Percentiles rank a stretch among this genome's conserved stretches.
Conservation (phyloP, 441 rosid genomes). For the Pelargonium myrrhifolium region DNA sequence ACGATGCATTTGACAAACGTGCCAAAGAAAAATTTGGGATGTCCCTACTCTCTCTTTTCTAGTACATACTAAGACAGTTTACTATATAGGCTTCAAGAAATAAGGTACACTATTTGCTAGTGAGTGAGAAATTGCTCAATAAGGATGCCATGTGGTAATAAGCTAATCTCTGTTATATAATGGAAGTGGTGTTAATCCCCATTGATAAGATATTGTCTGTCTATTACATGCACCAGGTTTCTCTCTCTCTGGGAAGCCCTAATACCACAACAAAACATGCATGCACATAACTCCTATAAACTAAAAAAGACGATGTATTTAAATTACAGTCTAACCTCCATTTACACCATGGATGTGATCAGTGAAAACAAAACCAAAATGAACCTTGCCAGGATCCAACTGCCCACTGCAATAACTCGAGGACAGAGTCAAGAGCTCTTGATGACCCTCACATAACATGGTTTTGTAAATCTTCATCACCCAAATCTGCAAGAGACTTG, state of each 20-base stretch:
- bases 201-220: background rate
- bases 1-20: conserved; percentile 40
- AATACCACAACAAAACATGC: too few relatives aligned
- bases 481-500: conserved; percentile 66
- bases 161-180: conserved; percentile 12
- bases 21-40: conserved; percentile 44
- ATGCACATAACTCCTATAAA: too few relatives aligned
- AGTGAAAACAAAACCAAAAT: conserved; percentile 14
- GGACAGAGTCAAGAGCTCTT: conserved; percentile 31
- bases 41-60: conserved; percentile 40
- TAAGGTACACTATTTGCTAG: conserved; percentile 14
- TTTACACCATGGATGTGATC: too few relatives aligned
- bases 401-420: conserved; percentile 45
- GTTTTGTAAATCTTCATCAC: conserved; percentile 73
- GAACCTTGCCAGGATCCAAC: conserved; percentile 76
- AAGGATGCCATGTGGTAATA: conserved; percentile 16
- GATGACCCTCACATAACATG: conserved; percentile 69
- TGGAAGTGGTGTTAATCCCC: conserved; percentile 11
- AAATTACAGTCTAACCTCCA: too few relatives aligned
- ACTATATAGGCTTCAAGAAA: conserved; percentile 6
- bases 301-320: too few relatives aligned
- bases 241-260: too few relatives aligned
- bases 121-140: conserved; percentile 13
- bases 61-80: conserved; percentile 4
- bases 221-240: too few relatives aligned